Evolutionary conservation across 805 yeast species (phyloP).

Genomic region (Spathaspora sp.): DNA sequence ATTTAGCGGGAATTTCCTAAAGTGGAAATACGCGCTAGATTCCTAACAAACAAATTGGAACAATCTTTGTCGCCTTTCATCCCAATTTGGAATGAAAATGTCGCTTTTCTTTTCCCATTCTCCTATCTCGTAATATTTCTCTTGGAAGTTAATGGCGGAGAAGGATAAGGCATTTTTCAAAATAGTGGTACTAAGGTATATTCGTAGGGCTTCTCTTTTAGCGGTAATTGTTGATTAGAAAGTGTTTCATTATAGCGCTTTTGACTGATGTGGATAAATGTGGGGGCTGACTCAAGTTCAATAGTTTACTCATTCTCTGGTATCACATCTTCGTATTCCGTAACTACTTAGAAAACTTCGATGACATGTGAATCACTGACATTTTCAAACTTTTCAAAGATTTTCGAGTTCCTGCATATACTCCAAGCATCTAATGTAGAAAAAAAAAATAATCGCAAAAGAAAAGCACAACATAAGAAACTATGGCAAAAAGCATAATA

Average conservation of each 20-base stretch:
- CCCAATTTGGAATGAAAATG: not conserved
- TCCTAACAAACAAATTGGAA: not conserved
- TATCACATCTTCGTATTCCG: no score
- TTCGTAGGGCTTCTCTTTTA: not conserved
- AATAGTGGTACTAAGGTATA: not conserved
- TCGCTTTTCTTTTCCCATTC: not conserved
- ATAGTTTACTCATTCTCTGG: no score
- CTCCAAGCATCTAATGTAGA: not conserved
- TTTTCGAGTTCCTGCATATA: not conserved
- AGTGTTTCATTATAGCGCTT: not conserved
- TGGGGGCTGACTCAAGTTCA: no score
- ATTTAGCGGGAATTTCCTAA: conserved; percentile 2
- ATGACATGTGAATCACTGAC: no score
- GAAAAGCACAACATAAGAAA: not conserved
- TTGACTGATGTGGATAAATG: not conserved
- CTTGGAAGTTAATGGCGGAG: not conserved
- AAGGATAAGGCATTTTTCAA: not conserved
- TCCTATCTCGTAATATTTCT: not conserved
- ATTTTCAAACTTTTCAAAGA: no score
- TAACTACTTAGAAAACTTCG: no score
- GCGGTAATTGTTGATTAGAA: not conserved
- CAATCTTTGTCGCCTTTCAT: not conserved
- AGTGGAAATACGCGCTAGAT: not conserved
- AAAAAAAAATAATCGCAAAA: not conserved
- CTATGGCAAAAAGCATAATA: not conserved